Conservation (phyloP, 192 early-diverging fungal genomes). For the Diversispora eburnea region DNA sequence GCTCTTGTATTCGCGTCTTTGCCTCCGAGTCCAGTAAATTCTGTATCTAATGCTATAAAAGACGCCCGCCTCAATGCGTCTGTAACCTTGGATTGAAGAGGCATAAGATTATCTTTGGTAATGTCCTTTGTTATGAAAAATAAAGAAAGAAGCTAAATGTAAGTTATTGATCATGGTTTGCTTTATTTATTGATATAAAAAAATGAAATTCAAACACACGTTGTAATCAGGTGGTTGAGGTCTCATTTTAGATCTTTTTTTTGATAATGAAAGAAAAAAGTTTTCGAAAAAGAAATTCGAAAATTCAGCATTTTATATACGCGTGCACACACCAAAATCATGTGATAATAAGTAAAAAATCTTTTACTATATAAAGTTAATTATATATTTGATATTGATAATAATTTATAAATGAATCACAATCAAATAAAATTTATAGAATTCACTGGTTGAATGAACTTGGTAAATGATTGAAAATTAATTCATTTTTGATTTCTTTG, state of each 20-base stretch:
- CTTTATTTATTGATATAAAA: not conserved
- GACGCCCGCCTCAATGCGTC: slow-evolving; percentile 48
- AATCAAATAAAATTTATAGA: no score
- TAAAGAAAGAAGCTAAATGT: not conserved
- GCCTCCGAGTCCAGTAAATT: slow-evolving; percentile 81
- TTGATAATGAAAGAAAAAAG: no score
- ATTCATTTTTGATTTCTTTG: no score
- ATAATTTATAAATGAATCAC: no score
- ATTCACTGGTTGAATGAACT: no score
- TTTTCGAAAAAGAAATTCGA: no score
- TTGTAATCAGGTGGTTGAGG: not conserved
- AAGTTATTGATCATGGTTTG: not conserved
- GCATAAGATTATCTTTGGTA: slow-evolving; percentile 56
- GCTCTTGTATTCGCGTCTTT: slow-evolving; percentile 35
- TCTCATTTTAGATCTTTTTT: not conserved
- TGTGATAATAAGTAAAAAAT: no score
- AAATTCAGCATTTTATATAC: no score
- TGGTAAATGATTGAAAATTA: no score
- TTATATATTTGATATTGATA: no score
- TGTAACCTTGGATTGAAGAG: slow-evolving; percentile 46
- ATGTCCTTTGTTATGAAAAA: slow-evolving; percentile 50
- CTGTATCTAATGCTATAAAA: slow-evolving; percentile 86
- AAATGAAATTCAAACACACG: not conserved
- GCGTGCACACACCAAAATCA: no score
- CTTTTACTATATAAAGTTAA: no score